These are phyloP conservation scores for Colletotrichum spinosum DNA, from an alignment of 2,329 filamentous ascomycete species.

Conservation along the genomic window DNA sequence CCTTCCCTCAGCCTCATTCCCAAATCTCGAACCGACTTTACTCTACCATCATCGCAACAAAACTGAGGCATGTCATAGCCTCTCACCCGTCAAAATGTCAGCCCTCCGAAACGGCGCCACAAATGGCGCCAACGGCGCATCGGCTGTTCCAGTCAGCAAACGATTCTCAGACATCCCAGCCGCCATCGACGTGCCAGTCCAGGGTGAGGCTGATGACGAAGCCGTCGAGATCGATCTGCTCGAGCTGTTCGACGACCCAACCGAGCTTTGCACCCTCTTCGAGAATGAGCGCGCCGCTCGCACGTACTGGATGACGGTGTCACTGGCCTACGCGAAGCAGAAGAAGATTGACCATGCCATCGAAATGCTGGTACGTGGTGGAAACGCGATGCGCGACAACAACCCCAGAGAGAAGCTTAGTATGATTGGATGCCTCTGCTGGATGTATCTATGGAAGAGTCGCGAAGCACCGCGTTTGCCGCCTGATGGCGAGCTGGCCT, in stretches of 20 bases:
- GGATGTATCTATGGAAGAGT: conserved; percentile 92
- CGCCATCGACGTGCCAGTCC: conserved; percentile 75
- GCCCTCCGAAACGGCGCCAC: conserved; percentile 55
- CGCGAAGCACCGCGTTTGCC: conserved; percentile 77
- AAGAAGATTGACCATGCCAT: conserved; percentile 89
- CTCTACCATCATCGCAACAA: conserved; percentile 17
- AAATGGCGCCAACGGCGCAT: conserved; percentile 57
- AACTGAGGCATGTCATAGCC: conserved; percentile 36
- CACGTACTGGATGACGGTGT: conserved; percentile 98
- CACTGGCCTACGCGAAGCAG: conserved; percentile 96
- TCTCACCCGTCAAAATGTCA: conserved; percentile 51
- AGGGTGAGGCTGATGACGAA: conserved; percentile 74
- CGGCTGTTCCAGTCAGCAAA: conserved; percentile 57
- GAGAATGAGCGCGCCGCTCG: conserved; percentile 94
- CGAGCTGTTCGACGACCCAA: conserved; percentile 91
- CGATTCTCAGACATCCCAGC: conserved; percentile 75
- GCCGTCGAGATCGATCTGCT: conserved; percentile 93
- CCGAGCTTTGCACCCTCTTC: conserved; percentile 92
- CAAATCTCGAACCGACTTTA: conserved; percentile 18
- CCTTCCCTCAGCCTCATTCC: conserved; percentile 35
- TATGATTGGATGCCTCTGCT: conserved; percentile 86
- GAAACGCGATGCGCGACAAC: conserved; percentile 76
- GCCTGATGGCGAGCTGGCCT: conserved; percentile 71
- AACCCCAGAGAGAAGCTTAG: conserved; percentile 86
- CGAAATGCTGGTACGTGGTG: conserved; percentile 79